Evolutionary conservation across 345 rosid genomes (phyloP), one percentile per base, ranked within the genome.

Genomic region (Melastoma malabathricum): DNA sequence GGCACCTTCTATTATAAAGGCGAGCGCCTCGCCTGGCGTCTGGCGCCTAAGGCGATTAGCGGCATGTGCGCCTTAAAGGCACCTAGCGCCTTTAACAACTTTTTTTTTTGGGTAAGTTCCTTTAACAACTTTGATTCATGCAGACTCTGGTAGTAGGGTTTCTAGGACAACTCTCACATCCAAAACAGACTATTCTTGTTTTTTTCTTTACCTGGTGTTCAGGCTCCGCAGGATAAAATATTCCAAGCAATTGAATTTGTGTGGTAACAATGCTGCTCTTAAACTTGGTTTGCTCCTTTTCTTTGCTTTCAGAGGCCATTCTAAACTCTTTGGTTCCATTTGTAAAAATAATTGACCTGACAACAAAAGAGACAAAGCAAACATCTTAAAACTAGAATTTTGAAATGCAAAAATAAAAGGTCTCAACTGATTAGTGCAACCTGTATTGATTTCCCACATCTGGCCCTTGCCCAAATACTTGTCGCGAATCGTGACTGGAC

Each of bases 401-500:
- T 6, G 50, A 60, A 46, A 57, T 49, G 8, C 29, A 23, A 13
- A 50, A n/a, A n/a, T n/a, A 48, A 44, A 20, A 0, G 4, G 1
- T 10, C 4, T 0, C 34, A 22, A 0, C 19, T 58, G 13, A 15
- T 43, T 29, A 48, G 23, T 3, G 5, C 58, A 63, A 84, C 98
- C 96, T 90, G 75, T 90, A 90, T 43, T 90, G 96, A 54, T 64
- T 64, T 50, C 98, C 98, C 23, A 87, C 96, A 64, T 92, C 98
- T 58, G 96, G 98, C 64, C 96, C 98, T 64, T 90, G 95, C 19
- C 98, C 96, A 71, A 82, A 84, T 5, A 80, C 92, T 68, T 90
- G 95, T 63, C 92, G 75, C 0, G 89, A 76, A 80, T 90, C 98
- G 58, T 90, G 98, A 62, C 78, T 82, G 43, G 85, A 75, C 98